Percentiles rank a stretch among this genome's conserved stretches.
These are phyloP conservation scores for Melanogaster broomeanus DNA, from an alignment of 768 basidiomycete genomes.

Conservation along the genomic window DNA sequence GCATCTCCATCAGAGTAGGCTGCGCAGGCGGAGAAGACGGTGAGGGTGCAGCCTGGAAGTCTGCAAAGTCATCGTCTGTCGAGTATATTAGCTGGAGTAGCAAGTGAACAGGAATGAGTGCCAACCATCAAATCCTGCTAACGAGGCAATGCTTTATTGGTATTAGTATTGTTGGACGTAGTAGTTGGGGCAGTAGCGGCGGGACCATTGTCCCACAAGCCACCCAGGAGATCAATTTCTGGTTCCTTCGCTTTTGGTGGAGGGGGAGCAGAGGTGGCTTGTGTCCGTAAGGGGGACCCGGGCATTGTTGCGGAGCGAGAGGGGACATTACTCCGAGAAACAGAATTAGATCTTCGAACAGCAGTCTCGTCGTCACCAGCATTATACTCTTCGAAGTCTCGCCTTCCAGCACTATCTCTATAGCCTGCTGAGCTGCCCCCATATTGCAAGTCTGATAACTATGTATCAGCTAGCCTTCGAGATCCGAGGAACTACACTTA, in stretches of 20 bases:
- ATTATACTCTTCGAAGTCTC: slow-evolving; percentile 90
- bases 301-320: slow-evolving; percentile 36
- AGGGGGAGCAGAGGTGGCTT: slow-evolving; percentile 29
- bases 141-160: slow-evolving; percentile 34
- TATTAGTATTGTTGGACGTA: slow-evolving; percentile 9
- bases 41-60: slow-evolving; percentile 77
- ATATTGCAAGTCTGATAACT: slow-evolving; percentile 37
- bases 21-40: slow-evolving; percentile 37
- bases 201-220: slow-evolving; percentile 67
- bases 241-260: slow-evolving; percentile 45
- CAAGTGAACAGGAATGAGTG: not conserved
- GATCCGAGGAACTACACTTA: slow-evolving; percentile 20
- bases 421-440: slow-evolving; percentile 56
- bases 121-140: slow-evolving; percentile 31
- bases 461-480: slow-evolving; percentile 2
- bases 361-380: slow-evolving; percentile 88
- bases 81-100: slow-evolving; percentile 9
- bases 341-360: slow-evolving; percentile 40
- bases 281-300: slow-evolving; percentile 40
- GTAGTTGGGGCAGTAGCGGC: slow-evolving; percentile 31
- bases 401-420: slow-evolving; percentile 55
- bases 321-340: slow-evolving; percentile 32
- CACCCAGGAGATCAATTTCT: slow-evolving; percentile 75
- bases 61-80: slow-evolving; percentile 80
- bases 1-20: slow-evolving; percentile 50